Percentiles rank a stretch among this genome's conserved stretches.
phyloP scores from a whole-genome alignment of 495 filamentous ascomycete genomes.

The Tuber indicum region DNA sequence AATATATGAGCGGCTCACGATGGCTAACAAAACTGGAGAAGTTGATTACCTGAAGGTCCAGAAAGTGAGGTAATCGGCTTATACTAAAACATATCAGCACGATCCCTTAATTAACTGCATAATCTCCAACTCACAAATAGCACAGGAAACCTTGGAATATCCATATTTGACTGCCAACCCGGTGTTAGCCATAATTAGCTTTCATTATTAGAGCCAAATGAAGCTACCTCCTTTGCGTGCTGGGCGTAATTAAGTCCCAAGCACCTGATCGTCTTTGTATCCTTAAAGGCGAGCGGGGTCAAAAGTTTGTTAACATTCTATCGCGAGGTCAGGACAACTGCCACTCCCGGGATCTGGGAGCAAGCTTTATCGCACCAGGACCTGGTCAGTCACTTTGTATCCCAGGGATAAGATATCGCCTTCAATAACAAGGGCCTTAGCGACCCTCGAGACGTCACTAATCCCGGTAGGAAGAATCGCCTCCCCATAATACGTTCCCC shows the following conservation, averaged over 20 bases:
- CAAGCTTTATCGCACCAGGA: conserved; percentile 35
- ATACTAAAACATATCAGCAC: conserved; percentile 46
- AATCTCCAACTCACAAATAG: conserved; percentile 56
- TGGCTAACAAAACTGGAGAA: background rate
- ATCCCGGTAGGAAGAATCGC: conserved; percentile 64
- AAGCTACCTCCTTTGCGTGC: conserved; percentile 63
- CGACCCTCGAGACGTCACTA: conserved; percentile 60
- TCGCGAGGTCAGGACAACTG: conserved; percentile 5
- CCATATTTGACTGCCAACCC: conserved; percentile 53
- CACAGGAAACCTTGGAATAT: conserved; percentile 68
- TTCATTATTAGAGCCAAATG: background rate
- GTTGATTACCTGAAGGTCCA: conserved; percentile 55
- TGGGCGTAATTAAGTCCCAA: conserved; percentile 75
- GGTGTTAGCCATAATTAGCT: background rate
- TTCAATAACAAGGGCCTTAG: conserved; percentile 60
- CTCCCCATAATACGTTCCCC: conserved; percentile 74
- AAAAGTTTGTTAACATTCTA: conserved; percentile 61
- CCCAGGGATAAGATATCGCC: conserved; percentile 66
- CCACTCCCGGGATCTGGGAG: background rate
- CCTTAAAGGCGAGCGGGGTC: conserved; percentile 59
- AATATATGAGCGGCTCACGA: background rate
- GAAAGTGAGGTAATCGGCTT: conserved; percentile 69
- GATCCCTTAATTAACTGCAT: background rate
- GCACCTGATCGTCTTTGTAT: conserved; percentile 69
- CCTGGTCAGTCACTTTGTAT: conserved; percentile 61